phyloP scores from a whole-genome alignment of 441 rosid genomes.

The Mallotus repandus region DNA sequence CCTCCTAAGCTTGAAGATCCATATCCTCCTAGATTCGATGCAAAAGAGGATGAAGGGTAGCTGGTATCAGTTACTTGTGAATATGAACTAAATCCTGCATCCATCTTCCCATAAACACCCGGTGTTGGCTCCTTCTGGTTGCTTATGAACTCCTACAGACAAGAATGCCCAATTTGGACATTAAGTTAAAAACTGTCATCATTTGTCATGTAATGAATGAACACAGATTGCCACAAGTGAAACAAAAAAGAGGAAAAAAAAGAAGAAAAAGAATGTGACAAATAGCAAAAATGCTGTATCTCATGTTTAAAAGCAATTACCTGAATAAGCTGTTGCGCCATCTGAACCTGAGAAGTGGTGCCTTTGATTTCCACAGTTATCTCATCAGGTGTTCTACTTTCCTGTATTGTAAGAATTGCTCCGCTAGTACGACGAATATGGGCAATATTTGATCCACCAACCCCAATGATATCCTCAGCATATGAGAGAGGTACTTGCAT shows the following conservation, averaged over 20 bases:
- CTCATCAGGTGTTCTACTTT: slow-evolving; percentile 56
- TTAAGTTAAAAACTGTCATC: not conserved
- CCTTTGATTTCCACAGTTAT: slow-evolving; percentile 61
- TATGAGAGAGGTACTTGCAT: slow-evolving; percentile 58
- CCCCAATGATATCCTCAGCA: slow-evolving; percentile 61
- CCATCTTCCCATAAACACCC: slow-evolving; percentile 40
- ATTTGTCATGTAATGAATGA: not conserved
- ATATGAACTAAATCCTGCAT: slow-evolving; percentile 36
- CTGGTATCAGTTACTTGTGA: slow-evolving; percentile 39
- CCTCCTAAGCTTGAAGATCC: slow-evolving; percentile 43
- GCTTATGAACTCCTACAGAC: slow-evolving; percentile 42
- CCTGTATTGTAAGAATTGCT: slow-evolving; percentile 48
- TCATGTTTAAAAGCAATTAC: slow-evolving; percentile 20
- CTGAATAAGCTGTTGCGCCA: slow-evolving; percentile 57
- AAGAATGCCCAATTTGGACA: not conserved
- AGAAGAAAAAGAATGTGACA: not conserved
- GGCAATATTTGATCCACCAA: slow-evolving; percentile 52
- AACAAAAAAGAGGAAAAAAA: not conserved
- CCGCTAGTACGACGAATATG: slow-evolving; percentile 53
- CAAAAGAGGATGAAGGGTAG: slow-evolving; percentile 35
- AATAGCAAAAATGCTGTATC: not conserved
- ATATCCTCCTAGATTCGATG: slow-evolving; percentile 39
- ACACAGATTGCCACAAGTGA: not conserved
- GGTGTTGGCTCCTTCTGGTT: slow-evolving; percentile 39
- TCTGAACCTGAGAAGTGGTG: slow-evolving; percentile 49